Conservation (phyloP, 306 rosid genomes). For the Castanopsis chinensis region DNA sequence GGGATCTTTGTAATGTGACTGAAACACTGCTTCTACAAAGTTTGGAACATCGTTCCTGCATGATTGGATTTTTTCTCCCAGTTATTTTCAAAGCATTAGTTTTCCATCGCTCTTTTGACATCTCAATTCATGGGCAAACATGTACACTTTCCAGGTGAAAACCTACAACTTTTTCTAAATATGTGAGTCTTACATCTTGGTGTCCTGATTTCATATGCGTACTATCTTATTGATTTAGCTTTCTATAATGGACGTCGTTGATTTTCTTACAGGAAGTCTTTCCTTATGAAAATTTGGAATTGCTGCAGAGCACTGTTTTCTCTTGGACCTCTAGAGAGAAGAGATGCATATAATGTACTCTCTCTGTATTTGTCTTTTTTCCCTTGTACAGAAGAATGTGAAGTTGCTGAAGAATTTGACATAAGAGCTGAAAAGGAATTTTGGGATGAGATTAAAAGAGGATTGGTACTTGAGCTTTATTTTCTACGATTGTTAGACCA, state of each 20-base stretch:
- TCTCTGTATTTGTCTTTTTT: conserved; percentile 73
- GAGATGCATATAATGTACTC: conserved; percentile 76
- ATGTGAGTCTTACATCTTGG: conserved; percentile 7
- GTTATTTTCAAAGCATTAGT: conserved; percentile 56
- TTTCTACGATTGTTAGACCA: conserved; percentile 22
- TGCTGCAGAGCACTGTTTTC: conserved; percentile 78
- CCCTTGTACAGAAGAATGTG: conserved; percentile 42
- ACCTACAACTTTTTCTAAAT: conserved; percentile 19
- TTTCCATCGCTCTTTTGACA: conserved; percentile 40
- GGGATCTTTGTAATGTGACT: conserved; percentile 60
- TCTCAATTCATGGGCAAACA: conserved; percentile 41
- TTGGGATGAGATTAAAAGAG: conserved; percentile 81
- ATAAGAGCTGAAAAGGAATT: conserved; percentile 69
- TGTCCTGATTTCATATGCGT: conserved; percentile 13
- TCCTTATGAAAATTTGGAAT: conserved; percentile 70
- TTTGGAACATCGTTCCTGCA: conserved; percentile 74
- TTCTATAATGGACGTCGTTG: conserved; percentile 21
- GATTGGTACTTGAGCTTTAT: conserved; percentile 62
- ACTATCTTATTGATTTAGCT: conserved; percentile 11
- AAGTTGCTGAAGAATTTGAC: conserved; percentile 53
- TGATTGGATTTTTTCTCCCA: conserved; percentile 74
- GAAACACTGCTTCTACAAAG: conserved; percentile 67
- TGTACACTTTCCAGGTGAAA: conserved; percentile 60
- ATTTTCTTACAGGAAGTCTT: conserved; percentile 58
- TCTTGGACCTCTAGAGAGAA: conserved; percentile 72